Evolutionary conservation across 1,284 basidiomycete genomes (phyloP).

Genomic region (Coniferiporia weirii): DNA sequence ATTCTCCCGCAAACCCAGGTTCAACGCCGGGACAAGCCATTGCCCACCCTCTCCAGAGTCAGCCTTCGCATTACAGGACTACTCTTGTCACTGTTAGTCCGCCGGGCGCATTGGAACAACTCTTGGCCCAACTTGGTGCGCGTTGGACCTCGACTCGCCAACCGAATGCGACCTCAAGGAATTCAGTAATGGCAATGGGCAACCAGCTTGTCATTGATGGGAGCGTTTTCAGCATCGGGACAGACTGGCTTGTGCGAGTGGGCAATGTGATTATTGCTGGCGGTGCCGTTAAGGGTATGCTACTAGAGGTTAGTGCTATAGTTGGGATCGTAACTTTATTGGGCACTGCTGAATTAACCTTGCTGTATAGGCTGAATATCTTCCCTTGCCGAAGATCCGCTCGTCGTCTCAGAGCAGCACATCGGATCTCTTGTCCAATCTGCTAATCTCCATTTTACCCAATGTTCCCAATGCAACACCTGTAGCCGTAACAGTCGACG

Average conservation of each 20-base stretch:
- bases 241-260: slow-evolving; percentile 73
- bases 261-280: slow-evolving; percentile 72
- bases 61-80: slow-evolving; percentile 63
- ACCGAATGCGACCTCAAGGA: slow-evolving; percentile 36
- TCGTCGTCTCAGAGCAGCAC: slow-evolving; percentile 56
- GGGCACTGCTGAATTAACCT: not conserved
- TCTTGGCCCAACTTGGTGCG: slow-evolving; percentile 64
- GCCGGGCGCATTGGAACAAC: slow-evolving; percentile 64
- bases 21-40: not conserved
- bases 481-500: slow-evolving; percentile 67
- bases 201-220: slow-evolving; percentile 69
- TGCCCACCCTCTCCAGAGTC: slow-evolving; percentile 24
- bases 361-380: slow-evolving; percentile 62
- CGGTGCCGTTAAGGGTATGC: slow-evolving; percentile 69
- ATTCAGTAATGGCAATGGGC: slow-evolving; percentile 41
- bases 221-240: slow-evolving; percentile 62
- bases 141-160: slow-evolving; percentile 69
- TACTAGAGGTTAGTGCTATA: slow-evolving; percentile 55
- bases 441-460: slow-evolving; percentile 67
- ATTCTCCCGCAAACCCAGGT: slow-evolving; percentile 8
- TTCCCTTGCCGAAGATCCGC: slow-evolving; percentile 61
- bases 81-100: slow-evolving; percentile 71
- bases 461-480: slow-evolving; percentile 63
- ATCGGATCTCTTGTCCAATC: slow-evolving; percentile 64
- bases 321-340: not conserved